Conservation (phyloP, 1,139 yeast genomes). For the Debaryomyces coudertii region DNA sequence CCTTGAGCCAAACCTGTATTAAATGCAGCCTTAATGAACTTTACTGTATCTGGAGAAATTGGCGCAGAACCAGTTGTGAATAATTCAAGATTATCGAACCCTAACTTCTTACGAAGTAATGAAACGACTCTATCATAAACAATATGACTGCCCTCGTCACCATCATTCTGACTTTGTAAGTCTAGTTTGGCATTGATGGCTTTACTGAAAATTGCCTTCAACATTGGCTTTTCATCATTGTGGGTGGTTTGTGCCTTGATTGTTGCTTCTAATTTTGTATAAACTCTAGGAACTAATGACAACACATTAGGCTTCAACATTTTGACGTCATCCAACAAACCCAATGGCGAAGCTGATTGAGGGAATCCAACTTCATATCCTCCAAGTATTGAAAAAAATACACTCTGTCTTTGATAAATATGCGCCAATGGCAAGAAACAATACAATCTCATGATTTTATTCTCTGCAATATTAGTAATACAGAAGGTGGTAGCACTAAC, state of each 20-base stretch:
- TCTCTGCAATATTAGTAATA: slow-evolving; percentile 18
- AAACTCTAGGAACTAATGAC: slow-evolving; percentile 44
- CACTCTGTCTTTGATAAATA: slow-evolving; percentile 56
- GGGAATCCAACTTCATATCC: slow-evolving; percentile 47
- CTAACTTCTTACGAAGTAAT: slow-evolving; percentile 37
- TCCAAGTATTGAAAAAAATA: slow-evolving; percentile 25
- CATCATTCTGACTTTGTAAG: slow-evolving; percentile 33
- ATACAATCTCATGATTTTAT: slow-evolving; percentile 18
- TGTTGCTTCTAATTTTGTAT: slow-evolving; percentile 47
- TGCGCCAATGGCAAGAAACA: slow-evolving; percentile 71
- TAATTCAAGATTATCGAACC: slow-evolving; percentile 33
- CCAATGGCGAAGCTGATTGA: slow-evolving; percentile 38
- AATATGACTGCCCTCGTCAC: slow-evolving; percentile 32
- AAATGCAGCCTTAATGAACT: slow-evolving; percentile 43
- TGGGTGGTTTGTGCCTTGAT: slow-evolving; percentile 47
- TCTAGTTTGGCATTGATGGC: slow-evolving; percentile 37
- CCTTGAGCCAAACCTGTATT: slow-evolving; percentile 46
- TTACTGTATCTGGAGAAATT: slow-evolving; percentile 43
- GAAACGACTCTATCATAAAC: slow-evolving; percentile 34
- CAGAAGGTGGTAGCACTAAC: slow-evolving; percentile 50
- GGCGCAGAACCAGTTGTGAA: slow-evolving; percentile 49
- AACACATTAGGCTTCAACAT: slow-evolving; percentile 38
- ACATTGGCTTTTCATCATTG: slow-evolving; percentile 42
- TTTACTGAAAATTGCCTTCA: slow-evolving; percentile 27
- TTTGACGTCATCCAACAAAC: slow-evolving; percentile 43